Percentiles rank a stretch among this genome's conserved stretches.
Evolutionary conservation across 78 protist genomes (phyloP).

Genomic region (Pigoraptor vietnamica): DNA sequence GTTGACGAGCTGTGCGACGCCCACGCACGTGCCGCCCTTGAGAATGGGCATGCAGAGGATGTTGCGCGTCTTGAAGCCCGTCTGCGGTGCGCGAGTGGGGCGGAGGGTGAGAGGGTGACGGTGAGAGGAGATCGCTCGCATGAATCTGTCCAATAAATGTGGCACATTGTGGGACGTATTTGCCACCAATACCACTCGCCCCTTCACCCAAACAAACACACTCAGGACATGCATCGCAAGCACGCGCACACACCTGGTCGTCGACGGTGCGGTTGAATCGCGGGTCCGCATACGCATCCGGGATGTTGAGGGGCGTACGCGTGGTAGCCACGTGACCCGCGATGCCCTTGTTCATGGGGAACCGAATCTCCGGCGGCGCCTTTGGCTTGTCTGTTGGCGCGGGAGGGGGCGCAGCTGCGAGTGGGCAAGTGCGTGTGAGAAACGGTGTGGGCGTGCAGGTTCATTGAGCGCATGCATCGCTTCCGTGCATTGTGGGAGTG

Average conservation of each 20-base stretch:
- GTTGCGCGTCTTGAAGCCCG: not conserved
- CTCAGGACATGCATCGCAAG: no score
- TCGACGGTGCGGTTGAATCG: conserved; percentile 23
- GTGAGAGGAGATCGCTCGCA: no score
- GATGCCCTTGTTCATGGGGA: conserved; percentile 20
- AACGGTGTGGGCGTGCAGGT: not conserved
- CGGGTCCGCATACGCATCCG: conserved; percentile 27
- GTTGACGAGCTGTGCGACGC: not conserved
- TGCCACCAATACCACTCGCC: no score
- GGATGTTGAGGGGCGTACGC: conserved; percentile 6
- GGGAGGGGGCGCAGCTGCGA: no score
- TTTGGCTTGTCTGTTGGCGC: not conserved
- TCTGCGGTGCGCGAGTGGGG: not conserved
- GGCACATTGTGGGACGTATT: no score
- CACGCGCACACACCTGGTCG: not conserved
- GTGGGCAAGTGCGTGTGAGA: not conserved
- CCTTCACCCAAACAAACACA: no score
- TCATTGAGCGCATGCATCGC: not conserved
- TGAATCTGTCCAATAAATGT: no score
- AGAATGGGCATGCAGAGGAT: not conserved
- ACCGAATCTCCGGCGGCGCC: not conserved
- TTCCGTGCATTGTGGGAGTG: no score
- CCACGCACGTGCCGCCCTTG: not conserved
- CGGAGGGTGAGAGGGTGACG: not conserved
- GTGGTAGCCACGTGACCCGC: conserved; percentile 32